A percentile compares a stretch with the other conserved stretches of the same genome.
Conservation (phyloP, 441 rosid genomes). For the Cnidoscolus chayamansa region DNA sequence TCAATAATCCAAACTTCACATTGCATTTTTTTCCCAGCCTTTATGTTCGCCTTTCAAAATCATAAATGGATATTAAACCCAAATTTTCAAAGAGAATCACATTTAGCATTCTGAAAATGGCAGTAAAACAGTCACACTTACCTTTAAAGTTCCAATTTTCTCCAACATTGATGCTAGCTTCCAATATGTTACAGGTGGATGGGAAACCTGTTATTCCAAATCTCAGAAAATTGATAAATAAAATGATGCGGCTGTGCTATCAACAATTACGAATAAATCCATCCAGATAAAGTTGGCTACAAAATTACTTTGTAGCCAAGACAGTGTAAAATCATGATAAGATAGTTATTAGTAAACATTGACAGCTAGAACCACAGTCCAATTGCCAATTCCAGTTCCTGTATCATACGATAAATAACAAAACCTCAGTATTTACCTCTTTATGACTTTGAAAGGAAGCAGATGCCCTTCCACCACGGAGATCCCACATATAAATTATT, state of each 20-base stretch:
- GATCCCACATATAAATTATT: slow-evolving; percentile 75
- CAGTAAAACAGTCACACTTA: slow-evolving; percentile 22
- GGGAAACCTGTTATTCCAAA: slow-evolving; percentile 42
- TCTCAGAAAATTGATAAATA: slow-evolving; percentile 13
- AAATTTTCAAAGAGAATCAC: background rate
- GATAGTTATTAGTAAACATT: background rate
- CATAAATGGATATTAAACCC: background rate
- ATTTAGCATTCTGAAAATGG: background rate
- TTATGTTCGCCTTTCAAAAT: background rate
- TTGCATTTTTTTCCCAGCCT: background rate
- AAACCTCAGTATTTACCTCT: slow-evolving; percentile 43
- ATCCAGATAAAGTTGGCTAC: background rate
- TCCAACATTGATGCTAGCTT: slow-evolving; percentile 65
- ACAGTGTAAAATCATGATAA: background rate
- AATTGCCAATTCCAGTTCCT: background rate
- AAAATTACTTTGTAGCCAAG: background rate
- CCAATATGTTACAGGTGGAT: slow-evolving; percentile 53
- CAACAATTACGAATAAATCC: slow-evolving; percentile 7
- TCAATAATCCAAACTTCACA: background rate
- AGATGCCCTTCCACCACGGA: slow-evolving; percentile 80
- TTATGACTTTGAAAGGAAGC: slow-evolving; percentile 60
- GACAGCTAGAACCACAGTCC: background rate
- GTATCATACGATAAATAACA: background rate
- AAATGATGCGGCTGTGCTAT: background rate
- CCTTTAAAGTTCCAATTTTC: slow-evolving; percentile 70